phyloP scores from a whole-genome alignment of 2,329 filamentous ascomycete species.

The Xylariaceae sp. region DNA sequence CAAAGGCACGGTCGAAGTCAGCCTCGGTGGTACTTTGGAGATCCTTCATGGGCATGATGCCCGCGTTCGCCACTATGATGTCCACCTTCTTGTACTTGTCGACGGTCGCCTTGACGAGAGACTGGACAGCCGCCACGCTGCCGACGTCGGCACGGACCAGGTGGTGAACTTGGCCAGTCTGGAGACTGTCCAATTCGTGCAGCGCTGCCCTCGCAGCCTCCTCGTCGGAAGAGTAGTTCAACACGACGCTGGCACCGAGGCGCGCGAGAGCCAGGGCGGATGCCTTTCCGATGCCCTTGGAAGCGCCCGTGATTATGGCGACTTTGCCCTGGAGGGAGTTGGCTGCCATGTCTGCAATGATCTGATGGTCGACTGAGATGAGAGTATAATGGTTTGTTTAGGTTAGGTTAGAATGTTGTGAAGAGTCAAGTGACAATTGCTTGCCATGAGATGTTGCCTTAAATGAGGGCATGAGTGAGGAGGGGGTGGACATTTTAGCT shows the following conservation, averaged over 20 bases:
- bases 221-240: slow-evolving; percentile 50
- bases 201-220: slow-evolving; percentile 41
- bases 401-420: no score
- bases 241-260: slow-evolving; percentile 51
- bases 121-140: slow-evolving; percentile 40
- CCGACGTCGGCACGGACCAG: slow-evolving; percentile 53
- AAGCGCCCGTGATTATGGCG: slow-evolving; percentile 49
- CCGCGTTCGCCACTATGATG: slow-evolving; percentile 53
- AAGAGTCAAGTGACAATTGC: no score
- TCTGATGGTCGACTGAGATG: neutral
- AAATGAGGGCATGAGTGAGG: no score
- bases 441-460: no score
- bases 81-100: slow-evolving; percentile 51
- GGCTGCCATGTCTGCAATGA: slow-evolving; percentile 6
- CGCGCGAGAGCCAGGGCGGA: slow-evolving; percentile 52
- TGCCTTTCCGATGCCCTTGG: slow-evolving; percentile 55
- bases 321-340: slow-evolving; percentile 26
- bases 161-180: slow-evolving; percentile 39
- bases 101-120: slow-evolving; percentile 44
- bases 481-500: no score
- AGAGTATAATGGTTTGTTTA: no score
- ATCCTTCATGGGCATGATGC: slow-evolving; percentile 43
- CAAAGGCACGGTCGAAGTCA: slow-evolving; percentile 18
- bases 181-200: slow-evolving; percentile 33
- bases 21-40: slow-evolving; percentile 39